Evolutionary conservation across 148 eudicot species (phyloP).

Genomic region (Spergularia bocconei): DNA sequence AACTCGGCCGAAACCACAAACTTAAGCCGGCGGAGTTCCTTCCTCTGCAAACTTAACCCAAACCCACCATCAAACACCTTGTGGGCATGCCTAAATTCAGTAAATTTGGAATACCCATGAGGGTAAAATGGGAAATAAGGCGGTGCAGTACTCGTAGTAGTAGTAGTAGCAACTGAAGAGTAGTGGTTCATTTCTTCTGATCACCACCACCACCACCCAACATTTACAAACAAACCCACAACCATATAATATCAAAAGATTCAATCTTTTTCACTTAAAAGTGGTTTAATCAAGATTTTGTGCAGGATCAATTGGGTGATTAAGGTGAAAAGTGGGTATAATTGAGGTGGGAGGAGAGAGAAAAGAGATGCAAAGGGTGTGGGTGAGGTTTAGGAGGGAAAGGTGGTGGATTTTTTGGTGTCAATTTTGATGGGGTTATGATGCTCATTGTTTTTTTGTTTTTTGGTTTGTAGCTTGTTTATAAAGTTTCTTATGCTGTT

Average conservation of each 20-base stretch:
- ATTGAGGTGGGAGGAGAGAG: constrained; percentile 13
- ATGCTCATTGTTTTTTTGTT: constrained; percentile 3
- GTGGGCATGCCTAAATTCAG: constrained; percentile 28
- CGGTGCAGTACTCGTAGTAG: neutral
- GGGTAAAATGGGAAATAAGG: constrained; percentile 27
- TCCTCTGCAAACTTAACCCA: constrained; percentile 33
- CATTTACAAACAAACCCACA: constrained; percentile 18
- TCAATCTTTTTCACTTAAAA: constrained; percentile 8
- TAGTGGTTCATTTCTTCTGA: constrained; percentile 37
- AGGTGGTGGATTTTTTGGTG: neutral
- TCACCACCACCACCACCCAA: constrained; percentile 30
- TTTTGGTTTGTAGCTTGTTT: neutral
- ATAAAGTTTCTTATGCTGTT: neutral
- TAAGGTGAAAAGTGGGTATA: constrained; percentile 11
- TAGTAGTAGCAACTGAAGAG: constrained; percentile 18
- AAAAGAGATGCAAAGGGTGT: constrained; percentile 24
- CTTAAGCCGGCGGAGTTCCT: constrained; percentile 37
- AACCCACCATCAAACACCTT: constrained; percentile 34
- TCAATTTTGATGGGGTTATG: neutral
- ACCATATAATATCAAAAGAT: constrained; percentile 19
- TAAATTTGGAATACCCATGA: constrained; percentile 26
- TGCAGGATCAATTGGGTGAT: neutral
- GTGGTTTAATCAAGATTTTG: neutral
- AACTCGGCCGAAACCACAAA: constrained; percentile 56
- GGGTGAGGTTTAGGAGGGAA: constrained; percentile 29